A percentile compares a stretch with the other conserved stretches of the same genome.
Evolutionary conservation across 371 early-diverging fungal genomes (phyloP).

Genomic region (Amoeboaphelidium protococcarum): DNA sequence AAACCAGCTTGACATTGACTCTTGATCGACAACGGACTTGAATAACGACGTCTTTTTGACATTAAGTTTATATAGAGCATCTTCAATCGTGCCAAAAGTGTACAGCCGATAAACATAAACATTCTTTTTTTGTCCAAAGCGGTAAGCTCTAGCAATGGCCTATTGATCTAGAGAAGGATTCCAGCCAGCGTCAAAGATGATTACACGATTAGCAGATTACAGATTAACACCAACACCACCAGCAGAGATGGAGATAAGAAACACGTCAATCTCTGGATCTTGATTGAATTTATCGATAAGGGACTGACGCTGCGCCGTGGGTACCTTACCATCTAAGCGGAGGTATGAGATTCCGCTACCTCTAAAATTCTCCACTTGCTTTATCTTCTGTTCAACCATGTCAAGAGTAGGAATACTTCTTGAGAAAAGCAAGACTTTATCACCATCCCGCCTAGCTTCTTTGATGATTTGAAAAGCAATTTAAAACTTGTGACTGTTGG

Average conservation of each 20-base stretch:
- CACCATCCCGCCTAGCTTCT: constrained; percentile 9
- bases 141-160: constrained; percentile 52
- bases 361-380: background rate
- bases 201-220: constrained; percentile 55
- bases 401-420: constrained; percentile 18
- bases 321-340: too few relatives aligned
- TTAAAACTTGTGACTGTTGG: too few relatives aligned
- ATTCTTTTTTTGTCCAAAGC: constrained; percentile 37
- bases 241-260: constrained; percentile 39
- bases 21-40: constrained; percentile 15
- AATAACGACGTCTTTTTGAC: constrained; percentile 22
- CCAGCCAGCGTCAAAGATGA: constrained; percentile 79
- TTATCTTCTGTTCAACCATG: constrained; percentile 14
- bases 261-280: constrained; percentile 15
- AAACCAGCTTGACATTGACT: background rate
- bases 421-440: constrained; percentile 15
- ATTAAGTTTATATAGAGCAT: constrained; percentile 19
- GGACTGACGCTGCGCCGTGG: constrained; percentile 32
- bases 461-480: constrained; percentile 13
- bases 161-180: constrained; percentile 84
- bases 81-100: constrained; percentile 25
- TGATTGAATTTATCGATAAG: constrained; percentile 50
- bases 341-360: constrained; percentile 15
- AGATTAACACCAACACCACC: constrained; percentile 75
- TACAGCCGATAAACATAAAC: constrained; percentile 51